A percentile compares a stretch with the other conserved stretches of the same genome.
Evolutionary conservation across 345 rosid genomes (phyloP).

Genomic region (Salix viminalis): DNA sequence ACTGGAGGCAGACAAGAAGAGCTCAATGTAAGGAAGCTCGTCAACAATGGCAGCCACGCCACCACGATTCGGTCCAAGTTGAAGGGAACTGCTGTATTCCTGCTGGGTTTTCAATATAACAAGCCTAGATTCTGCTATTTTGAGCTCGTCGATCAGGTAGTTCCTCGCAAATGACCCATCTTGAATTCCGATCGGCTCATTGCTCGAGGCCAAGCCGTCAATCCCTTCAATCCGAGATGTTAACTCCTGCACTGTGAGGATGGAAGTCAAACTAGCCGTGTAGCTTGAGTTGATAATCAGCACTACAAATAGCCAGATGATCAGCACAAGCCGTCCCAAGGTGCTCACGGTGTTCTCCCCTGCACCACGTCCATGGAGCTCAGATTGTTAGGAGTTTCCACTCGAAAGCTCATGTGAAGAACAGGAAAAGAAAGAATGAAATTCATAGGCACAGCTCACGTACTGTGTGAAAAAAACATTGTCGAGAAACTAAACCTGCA

Average conservation of each 20-base stretch:
- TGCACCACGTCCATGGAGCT: conserved; percentile 29
- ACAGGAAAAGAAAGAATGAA: not conserved
- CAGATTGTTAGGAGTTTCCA: not conserved
- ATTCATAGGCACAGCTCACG: conserved; percentile 26
- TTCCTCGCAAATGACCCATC: conserved; percentile 80
- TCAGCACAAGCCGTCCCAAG: conserved; percentile 74
- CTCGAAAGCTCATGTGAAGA: not conserved
- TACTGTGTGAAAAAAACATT: conserved; percentile 95
- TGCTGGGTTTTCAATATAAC: conserved; percentile 42
- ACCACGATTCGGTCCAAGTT: conserved; percentile 54
- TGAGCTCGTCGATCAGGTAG: conserved; percentile 78
- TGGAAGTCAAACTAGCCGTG: conserved; percentile 93
- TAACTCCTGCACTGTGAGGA: conserved; percentile 85
- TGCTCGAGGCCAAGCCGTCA: conserved; percentile 58
- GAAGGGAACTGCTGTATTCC: conserved; percentile 52
- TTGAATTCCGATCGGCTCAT: conserved; percentile 77
- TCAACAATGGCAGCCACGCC: conserved; percentile 93
- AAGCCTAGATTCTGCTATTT: conserved; percentile 63
- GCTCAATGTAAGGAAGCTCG: conserved; percentile 88
- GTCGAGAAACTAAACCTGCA: conserved; percentile 99
- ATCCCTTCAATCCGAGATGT: conserved; percentile 76
- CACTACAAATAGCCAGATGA: conserved; percentile 90
- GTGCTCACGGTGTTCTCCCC: conserved; percentile 91
- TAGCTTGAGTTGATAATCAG: conserved; percentile 94
- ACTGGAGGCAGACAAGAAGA: conserved; percentile 57